Conservation (phyloP, 2,329 filamentous ascomycete species). For the Leptodontidium sp. region DNA sequence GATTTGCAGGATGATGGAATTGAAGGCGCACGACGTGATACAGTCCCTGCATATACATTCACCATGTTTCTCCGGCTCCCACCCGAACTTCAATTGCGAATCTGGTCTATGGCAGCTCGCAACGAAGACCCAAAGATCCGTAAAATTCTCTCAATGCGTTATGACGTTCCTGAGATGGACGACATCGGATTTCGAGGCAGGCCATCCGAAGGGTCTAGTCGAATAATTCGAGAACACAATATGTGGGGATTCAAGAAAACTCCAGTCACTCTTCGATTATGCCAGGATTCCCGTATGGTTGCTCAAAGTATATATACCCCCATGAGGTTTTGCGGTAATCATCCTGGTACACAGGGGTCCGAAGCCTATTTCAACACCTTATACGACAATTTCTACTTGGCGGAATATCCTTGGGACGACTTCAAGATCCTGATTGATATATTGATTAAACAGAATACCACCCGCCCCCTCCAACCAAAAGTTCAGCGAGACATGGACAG, state of each 20-base stretch:
- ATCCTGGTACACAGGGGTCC: background rate
- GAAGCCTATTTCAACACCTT: slow-evolving; percentile 23
- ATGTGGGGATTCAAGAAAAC: background rate
- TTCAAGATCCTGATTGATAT: slow-evolving; percentile 23
- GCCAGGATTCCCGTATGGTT: slow-evolving; percentile 4
- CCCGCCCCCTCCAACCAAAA: background rate
- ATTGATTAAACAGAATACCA: slow-evolving; percentile 16
- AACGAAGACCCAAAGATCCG: background rate
- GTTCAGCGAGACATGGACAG: slow-evolving; percentile 14
- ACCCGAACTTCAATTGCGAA: background rate
- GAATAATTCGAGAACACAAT: background rate
- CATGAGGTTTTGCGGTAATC: background rate
- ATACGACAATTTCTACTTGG: slow-evolving; percentile 24
- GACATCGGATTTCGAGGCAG: background rate
- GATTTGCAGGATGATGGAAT: background rate
- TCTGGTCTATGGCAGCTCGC: slow-evolving; percentile 16
- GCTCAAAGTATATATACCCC: slow-evolving; percentile 12
- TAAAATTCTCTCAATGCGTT: background rate
- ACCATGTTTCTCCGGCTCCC: slow-evolving; percentile 3
- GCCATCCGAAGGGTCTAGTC: background rate
- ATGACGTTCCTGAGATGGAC: background rate
- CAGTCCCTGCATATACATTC: slow-evolving; percentile 18
- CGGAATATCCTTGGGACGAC: slow-evolving; percentile 4
- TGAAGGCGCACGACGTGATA: background rate
- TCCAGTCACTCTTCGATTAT: slow-evolving; percentile 8